Percentiles rank a stretch among this genome's conserved stretches.
Conservation (phyloP, 371 early-diverging fungal species). For the Apophysomyces trapeziformis region DNA sequence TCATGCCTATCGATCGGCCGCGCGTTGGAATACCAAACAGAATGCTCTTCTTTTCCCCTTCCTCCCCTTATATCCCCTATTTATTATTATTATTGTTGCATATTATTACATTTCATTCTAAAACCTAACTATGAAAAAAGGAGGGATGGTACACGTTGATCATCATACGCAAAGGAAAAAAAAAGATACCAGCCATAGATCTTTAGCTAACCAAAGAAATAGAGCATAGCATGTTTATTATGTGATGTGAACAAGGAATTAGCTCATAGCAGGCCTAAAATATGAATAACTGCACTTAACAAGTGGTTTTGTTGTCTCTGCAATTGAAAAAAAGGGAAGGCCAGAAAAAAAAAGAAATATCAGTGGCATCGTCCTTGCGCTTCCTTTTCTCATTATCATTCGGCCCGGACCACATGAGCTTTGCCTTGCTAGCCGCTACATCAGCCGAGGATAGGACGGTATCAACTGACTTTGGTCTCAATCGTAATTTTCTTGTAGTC, state of each 20-base stretch:
- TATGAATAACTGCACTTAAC: background rate
- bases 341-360: conserved; percentile 11
- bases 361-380: conserved; percentile 8
- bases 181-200: background rate
- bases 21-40: conserved; percentile 11
- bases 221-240: too few species aligned
- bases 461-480: conserved; percentile 11
- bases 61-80: conserved; percentile 8
- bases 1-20: conserved; percentile 1
- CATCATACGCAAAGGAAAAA: conserved; percentile 4
- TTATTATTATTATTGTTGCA: conserved; percentile 11
- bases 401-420: conserved; percentile 9
- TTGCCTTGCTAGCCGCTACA: conserved; percentile 7
- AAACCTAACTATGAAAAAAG: conserved; percentile 11
- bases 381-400: conserved; percentile 9
- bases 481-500: conserved; percentile 6
- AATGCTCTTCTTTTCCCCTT: conserved; percentile 1
- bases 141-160: conserved; percentile 7
- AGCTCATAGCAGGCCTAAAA: background rate
- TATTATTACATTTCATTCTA: conserved; percentile 12
- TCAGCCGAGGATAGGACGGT: conserved; percentile 12
- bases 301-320: background rate
- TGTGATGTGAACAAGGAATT: too few species aligned
- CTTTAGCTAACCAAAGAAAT: too few species aligned
- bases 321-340: conserved; percentile 2